phyloP scores from a whole-genome alignment of 306 rosid species.

The Dicorynia guianensis region DNA sequence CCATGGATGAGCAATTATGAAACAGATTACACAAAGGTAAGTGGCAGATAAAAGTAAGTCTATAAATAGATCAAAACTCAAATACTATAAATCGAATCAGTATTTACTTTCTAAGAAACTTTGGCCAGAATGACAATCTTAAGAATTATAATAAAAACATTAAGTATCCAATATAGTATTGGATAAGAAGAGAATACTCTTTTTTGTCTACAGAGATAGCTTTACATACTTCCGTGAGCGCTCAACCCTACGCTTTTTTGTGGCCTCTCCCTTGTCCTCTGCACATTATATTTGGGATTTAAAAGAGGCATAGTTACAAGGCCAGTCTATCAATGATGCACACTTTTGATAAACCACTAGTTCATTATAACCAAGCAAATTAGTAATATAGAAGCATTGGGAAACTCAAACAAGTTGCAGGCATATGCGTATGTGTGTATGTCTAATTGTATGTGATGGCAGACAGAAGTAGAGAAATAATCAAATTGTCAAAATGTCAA shows the following conservation, averaged over 20 bases:
- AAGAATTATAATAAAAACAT: background rate
- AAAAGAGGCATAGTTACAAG: constrained; percentile 26
- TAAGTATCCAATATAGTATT: background rate
- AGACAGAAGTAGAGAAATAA: too few relatives aligned
- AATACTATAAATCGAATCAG: background rate
- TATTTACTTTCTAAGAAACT: background rate
- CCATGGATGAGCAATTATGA: too few relatives aligned
- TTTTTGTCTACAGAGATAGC: constrained; percentile 22
- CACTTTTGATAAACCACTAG: background rate
- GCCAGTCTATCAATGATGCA: background rate
- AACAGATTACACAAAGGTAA: too few relatives aligned
- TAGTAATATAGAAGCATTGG: too few relatives aligned
- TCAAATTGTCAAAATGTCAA: too few relatives aligned
- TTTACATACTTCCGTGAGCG: constrained; percentile 85
- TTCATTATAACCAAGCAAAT: too few relatives aligned
- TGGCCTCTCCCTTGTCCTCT: constrained; percentile 83
- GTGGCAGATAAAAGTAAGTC: too few relatives aligned
- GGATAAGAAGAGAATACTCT: constrained; percentile 20
- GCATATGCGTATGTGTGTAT: too few relatives aligned
- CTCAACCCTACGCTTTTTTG: constrained; percentile 95
- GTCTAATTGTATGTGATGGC: too few relatives aligned
- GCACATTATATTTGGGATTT: constrained; percentile 46
- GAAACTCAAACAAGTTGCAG: too few relatives aligned
- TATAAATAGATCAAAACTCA: too few relatives aligned
- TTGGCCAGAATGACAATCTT: background rate